Conservation (phyloP, 2,329 filamentous ascomycete species). For the Aspergillus pseudonomiae region DNA sequence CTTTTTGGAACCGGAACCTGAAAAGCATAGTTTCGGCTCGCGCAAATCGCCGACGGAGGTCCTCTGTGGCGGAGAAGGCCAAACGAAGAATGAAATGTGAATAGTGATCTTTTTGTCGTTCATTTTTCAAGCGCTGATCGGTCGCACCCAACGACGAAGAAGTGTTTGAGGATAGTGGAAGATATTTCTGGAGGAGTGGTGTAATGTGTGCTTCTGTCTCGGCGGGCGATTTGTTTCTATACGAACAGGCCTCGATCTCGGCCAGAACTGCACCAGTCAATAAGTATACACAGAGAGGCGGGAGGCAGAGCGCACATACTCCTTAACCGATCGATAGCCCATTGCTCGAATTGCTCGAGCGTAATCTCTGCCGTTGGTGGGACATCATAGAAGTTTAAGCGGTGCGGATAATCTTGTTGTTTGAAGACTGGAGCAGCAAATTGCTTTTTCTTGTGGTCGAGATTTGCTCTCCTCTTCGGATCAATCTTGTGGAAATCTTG, state of each 20-base stretch:
- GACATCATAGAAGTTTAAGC: conserved; percentile 87
- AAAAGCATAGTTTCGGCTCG: conserved; percentile 90
- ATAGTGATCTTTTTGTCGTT: conserved; percentile 95
- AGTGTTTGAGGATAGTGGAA: conserved; percentile 77
- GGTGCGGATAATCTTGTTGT: conserved; percentile 77
- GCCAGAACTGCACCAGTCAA: conserved; percentile 37
- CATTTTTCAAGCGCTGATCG: conserved; percentile 60
- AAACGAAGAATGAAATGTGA: conserved; percentile 95
- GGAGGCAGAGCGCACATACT: conserved; percentile 51
- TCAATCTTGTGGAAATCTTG: conserved; percentile 49
- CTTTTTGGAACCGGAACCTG: conserved; percentile 75
- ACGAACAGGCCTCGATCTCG: conserved; percentile 83
- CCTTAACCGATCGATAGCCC: conserved; percentile 90
- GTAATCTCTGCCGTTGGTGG: conserved; percentile 93
- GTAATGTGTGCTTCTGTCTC: conserved; percentile 86
- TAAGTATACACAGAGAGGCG: background rate
- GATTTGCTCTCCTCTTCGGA: conserved; percentile 73
- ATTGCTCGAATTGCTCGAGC: conserved; percentile 96
- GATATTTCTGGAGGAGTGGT: conserved; percentile 81
- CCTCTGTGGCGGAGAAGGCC: conserved; percentile 89
- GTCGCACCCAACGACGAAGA: conserved; percentile 58
- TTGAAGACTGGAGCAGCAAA: conserved; percentile 78
- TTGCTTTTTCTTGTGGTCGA: conserved; percentile 83
- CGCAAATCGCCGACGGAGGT: conserved; percentile 81
- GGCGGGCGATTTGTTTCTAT: conserved; percentile 82